Conservation (phyloP, 352 stramenopile species). For the Globisporangium sylvaticum region DNA sequence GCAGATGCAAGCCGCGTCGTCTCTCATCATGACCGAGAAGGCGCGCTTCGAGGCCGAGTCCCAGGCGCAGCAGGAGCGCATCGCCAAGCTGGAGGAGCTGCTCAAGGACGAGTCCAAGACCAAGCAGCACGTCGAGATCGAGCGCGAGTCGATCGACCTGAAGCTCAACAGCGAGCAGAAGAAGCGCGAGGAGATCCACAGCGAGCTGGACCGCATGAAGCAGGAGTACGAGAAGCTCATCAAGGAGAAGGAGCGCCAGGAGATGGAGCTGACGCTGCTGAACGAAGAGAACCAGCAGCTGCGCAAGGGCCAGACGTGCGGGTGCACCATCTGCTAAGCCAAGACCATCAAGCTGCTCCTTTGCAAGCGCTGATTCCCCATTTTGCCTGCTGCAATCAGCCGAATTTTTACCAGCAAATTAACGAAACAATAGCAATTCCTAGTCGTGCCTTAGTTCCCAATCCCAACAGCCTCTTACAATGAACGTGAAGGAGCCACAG, state of each 20-base stretch:
- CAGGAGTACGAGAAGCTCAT: constrained; percentile 64
- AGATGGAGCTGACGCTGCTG: constrained; percentile 75
- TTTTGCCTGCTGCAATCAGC: not conserved
- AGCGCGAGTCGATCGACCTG: constrained; percentile 66
- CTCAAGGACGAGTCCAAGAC: constrained; percentile 56
- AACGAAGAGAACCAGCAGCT: constrained; percentile 78
- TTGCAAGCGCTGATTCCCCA: not conserved
- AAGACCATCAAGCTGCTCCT: not conserved
- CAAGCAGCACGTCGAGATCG: constrained; percentile 74
- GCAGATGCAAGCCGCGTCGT: constrained; percentile 73
- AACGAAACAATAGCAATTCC: constrained; percentile 1
- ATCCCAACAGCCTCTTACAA: no score
- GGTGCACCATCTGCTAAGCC: constrained; percentile 63
- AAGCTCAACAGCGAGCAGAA: constrained; percentile 58
- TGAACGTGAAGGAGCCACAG: not conserved
- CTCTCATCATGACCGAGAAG: constrained; percentile 74
- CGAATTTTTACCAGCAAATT: not conserved
- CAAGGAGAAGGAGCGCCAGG: constrained; percentile 78
- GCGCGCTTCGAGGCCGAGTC: constrained; percentile 51
- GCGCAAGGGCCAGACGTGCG: constrained; percentile 62
- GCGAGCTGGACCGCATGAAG: constrained; percentile 62
- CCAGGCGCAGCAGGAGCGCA: constrained; percentile 63
- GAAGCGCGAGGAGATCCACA: constrained; percentile 52
- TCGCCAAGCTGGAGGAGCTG: constrained; percentile 59
- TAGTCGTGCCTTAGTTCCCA: not conserved